phyloP scores from a whole-genome alignment of 1,284 basidiomycete species.

The Pascua sp. region DNA sequence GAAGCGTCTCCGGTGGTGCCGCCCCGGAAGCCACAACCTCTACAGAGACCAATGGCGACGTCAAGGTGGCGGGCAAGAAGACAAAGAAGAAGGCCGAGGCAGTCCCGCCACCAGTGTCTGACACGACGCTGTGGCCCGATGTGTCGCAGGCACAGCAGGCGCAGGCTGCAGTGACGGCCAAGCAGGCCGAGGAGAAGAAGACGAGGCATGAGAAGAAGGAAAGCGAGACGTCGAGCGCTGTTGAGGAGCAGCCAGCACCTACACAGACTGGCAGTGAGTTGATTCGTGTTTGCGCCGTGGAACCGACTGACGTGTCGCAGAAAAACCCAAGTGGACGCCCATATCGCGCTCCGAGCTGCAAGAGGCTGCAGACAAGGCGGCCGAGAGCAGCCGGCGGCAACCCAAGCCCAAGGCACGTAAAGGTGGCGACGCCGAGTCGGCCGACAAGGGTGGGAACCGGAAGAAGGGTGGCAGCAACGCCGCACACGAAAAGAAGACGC shows the following conservation, averaged over 20 bases:
- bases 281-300: neutral
- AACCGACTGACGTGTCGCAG: constrained; percentile 18
- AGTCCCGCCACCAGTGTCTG: constrained; percentile 21
- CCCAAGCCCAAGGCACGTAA: constrained; percentile 22
- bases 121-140: constrained; percentile 41
- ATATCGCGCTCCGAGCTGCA: constrained; percentile 49
- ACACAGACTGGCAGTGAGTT: constrained; percentile 26
- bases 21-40: neutral
- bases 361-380: constrained; percentile 46
- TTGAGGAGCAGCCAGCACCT: constrained; percentile 12
- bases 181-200: constrained; percentile 30
- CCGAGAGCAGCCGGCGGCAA: constrained; percentile 28
- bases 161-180: constrained; percentile 20
- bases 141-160: constrained; percentile 37
- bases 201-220: constrained; percentile 26
- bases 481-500: constrained; percentile 5
- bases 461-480: constrained; percentile 12
- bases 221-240: constrained; percentile 19
- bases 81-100: constrained; percentile 16
- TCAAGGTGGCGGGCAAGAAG: constrained; percentile 11
- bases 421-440: constrained; percentile 9
- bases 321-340: constrained; percentile 49
- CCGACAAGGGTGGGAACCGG: constrained; percentile 5
- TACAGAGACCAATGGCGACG: neutral
- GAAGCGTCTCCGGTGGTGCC: constrained; percentile 2